Percentiles rank a stretch among this genome's conserved stretches.
Evolutionary conservation across 495 filamentous ascomycete species (phyloP).

Genomic region (Trichoderma asperelloides): DNA sequence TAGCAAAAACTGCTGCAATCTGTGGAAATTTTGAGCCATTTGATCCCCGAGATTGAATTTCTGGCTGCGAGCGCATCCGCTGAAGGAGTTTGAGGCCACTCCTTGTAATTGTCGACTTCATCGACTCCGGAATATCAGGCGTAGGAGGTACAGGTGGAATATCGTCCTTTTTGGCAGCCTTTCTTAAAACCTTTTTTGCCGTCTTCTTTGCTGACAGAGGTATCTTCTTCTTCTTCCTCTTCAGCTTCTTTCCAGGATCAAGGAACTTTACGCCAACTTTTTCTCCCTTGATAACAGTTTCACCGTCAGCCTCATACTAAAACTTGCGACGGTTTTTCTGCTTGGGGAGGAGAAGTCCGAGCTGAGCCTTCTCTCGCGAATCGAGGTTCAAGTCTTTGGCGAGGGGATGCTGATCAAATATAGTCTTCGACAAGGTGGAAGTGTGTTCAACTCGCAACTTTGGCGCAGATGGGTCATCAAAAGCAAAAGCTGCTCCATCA

Average conservation of each 20-base stretch:
- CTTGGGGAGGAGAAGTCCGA: constrained; percentile 8
- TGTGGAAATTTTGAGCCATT: background rate
- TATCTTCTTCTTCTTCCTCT: background rate
- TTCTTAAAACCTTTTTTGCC: background rate
- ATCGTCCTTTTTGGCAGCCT: background rate
- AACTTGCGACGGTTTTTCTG: background rate
- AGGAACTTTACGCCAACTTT: background rate
- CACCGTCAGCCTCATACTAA: background rate
- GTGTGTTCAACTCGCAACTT: background rate
- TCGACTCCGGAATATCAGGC: background rate
- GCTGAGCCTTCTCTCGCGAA: constrained; percentile 5
- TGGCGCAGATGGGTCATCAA: background rate
- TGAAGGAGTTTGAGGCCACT: background rate
- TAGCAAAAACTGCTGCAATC: background rate
- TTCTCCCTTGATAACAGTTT: background rate
- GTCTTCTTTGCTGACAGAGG: background rate
- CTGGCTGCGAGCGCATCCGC: constrained; percentile 3
- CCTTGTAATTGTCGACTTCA: constrained; percentile 1
- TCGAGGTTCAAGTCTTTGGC: background rate
- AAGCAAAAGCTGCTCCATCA: constrained; percentile 6
- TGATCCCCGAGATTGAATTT: background rate
- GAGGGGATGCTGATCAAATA: constrained; percentile 6
- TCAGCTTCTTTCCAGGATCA: background rate
- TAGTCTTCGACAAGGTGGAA: background rate
- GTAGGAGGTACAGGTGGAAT: background rate